A percentile compares a stretch with the other conserved stretches of the same genome.
These are phyloP conservation scores for Tremella fuciformis DNA, from an alignment of 768 basidiomycete genomes.

Conservation along the genomic window DNA sequence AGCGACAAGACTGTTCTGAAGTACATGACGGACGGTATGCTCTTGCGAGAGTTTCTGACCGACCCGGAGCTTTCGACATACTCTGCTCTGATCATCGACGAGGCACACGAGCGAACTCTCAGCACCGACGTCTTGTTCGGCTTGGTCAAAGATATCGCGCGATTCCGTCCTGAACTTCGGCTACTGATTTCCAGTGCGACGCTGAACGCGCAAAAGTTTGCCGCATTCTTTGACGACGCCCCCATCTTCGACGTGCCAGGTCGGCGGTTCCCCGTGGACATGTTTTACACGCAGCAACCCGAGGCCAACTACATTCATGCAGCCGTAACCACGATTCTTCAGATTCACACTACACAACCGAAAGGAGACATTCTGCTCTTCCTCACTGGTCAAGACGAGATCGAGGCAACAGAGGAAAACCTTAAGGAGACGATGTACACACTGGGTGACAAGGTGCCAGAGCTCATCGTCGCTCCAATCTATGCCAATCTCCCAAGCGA, in stretches of 20 bases:
- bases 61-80: constrained; percentile 96
- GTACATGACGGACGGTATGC: constrained; percentile 99
- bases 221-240: constrained; percentile 93
- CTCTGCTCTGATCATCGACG: constrained; percentile 92
- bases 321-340: constrained; percentile 96
- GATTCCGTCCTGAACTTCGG: constrained; percentile 77
- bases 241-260: constrained; percentile 92
- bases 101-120: constrained; percentile 95
- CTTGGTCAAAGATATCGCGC: constrained; percentile 66
- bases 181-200: constrained; percentile 89
- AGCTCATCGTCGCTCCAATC: constrained; percentile 93
- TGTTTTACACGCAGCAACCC: constrained; percentile 97
- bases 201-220: constrained; percentile 96
- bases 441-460: constrained; percentile 90
- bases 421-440: constrained; percentile 91
- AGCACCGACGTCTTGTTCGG: constrained; percentile 99
- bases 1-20: constrained; percentile 98
- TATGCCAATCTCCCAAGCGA: constrained; percentile 99
- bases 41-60: constrained; percentile 92
- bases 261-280: constrained; percentile 94
- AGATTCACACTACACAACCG: constrained; percentile 97
- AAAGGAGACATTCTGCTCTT: constrained; percentile 97
- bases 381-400: constrained; percentile 98
- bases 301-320: constrained; percentile 99
- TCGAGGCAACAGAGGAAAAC: constrained; percentile 95